phyloP scores from a whole-genome alignment of 345 rosid species.

The Populus tremula region DNA sequence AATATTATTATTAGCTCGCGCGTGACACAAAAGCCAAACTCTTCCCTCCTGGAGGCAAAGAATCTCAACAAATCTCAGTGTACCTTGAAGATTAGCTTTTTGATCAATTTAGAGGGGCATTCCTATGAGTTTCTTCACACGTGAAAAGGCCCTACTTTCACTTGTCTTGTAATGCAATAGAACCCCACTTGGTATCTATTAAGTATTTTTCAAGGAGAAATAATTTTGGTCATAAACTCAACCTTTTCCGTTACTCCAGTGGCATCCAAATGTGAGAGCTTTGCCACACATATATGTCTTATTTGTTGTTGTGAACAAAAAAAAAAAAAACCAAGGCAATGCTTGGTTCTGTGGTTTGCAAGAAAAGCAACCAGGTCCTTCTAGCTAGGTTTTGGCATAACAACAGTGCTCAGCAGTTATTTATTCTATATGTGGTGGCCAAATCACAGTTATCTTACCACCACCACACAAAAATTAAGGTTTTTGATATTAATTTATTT shows the following conservation, averaged over 20 bases:
- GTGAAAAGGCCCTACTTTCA: conserved; percentile 23
- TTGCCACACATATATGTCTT: neutral
- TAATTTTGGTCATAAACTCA: neutral
- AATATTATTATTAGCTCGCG: conserved; percentile 28
- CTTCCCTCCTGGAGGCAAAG: conserved; percentile 29
- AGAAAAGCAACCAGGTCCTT: neutral
- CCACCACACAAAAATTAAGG: neutral
- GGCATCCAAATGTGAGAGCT: neutral
- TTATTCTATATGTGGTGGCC: neutral
- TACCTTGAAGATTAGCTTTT: conserved; percentile 16
- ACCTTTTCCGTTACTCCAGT: neutral
- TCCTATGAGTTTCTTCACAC: conserved; percentile 9
- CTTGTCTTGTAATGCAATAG: conserved; percentile 32
- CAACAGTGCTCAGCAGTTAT: neutral
- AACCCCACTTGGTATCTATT: conserved; percentile 21
- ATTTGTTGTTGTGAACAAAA: neutral
- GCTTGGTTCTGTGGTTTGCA: neutral
- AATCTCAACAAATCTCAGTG: conserved; percentile 20
- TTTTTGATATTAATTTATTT: too few species aligned
- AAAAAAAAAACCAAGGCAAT: neutral
- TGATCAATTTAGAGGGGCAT: conserved; percentile 9
- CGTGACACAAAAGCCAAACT: conserved; percentile 61
- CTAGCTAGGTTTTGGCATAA: neutral
- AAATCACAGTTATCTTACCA: neutral
- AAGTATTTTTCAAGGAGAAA: neutral